phyloP scores from a whole-genome alignment of 2,329 filamentous ascomycete species.

The Penicillium hordei region DNA sequence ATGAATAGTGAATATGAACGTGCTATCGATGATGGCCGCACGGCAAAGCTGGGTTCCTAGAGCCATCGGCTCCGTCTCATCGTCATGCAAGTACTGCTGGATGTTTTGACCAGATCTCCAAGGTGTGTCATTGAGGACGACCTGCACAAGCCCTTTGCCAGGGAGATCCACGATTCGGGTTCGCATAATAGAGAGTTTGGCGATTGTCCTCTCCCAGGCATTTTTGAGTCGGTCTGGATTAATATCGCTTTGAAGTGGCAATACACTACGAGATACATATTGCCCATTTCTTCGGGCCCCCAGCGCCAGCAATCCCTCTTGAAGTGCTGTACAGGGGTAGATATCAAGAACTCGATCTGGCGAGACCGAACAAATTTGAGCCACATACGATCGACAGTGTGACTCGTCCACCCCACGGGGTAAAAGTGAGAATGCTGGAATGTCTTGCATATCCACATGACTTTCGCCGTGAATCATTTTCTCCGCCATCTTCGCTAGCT shows the following conservation, averaged over 20 bases:
- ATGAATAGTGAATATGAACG: not conserved
- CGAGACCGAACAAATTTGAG: not conserved
- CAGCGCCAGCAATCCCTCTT: constrained; percentile 1
- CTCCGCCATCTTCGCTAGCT: not conserved
- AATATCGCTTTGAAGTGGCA: not conserved
- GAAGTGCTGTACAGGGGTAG: constrained; percentile 3
- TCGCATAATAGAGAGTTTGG: not conserved
- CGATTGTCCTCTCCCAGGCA: not conserved
- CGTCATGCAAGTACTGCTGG: not conserved
- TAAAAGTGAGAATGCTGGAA: not conserved
- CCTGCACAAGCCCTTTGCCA: not conserved
- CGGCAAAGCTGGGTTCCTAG: not conserved
- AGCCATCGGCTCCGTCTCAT: not conserved
- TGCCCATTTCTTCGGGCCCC: not conserved
- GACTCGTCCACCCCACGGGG: not conserved
- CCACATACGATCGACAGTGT: not conserved
- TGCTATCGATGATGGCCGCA: not conserved
- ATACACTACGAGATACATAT: not conserved
- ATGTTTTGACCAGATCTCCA: not conserved
- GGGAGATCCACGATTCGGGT: constrained; percentile 3
- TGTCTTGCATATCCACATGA: not conserved
- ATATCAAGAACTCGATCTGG: not conserved
- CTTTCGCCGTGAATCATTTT: not conserved
- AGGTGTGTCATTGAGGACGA: not conserved
- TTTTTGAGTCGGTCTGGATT: not conserved